Evolutionary conservation across 495 filamentous ascomycete species (phyloP).

Genomic region (Lichenothelia convexa): DNA sequence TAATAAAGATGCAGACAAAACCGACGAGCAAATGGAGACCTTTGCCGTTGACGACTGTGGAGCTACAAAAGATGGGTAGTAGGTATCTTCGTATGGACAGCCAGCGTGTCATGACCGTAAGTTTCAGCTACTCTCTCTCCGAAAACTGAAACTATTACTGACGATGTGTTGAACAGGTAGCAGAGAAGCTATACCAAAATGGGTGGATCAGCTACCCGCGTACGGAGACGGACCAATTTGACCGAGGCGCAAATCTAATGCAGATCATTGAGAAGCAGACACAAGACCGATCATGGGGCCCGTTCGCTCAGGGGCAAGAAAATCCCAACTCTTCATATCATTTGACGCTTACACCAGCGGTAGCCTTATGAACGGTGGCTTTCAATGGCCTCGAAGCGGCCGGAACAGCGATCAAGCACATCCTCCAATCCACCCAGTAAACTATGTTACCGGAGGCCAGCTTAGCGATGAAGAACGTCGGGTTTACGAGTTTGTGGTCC

Average conservation of each 20-base stretch:
- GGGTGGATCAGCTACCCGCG: constrained; percentile 95
- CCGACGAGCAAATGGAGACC: constrained; percentile 91
- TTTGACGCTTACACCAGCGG: constrained; percentile 4
- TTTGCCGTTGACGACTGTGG: constrained; percentile 86
- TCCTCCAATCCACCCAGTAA: constrained; percentile 88
- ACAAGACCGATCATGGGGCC: constrained; percentile 56
- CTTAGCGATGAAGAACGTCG: constrained; percentile 46
- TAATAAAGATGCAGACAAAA: constrained; percentile 69
- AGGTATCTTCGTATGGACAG: constrained; percentile 69
- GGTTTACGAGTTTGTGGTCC: constrained; percentile 87
- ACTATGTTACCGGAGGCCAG: constrained; percentile 44
- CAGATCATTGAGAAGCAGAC: constrained; percentile 71
- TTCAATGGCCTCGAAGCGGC: constrained; percentile 64
- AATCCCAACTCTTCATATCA: background rate
- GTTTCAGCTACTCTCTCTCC: background rate
- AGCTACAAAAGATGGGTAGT: constrained; percentile 92
- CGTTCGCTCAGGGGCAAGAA: constrained; percentile 49
- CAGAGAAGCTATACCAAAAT: constrained; percentile 79
- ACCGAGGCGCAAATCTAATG: constrained; percentile 70
- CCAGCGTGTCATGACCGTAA: constrained; percentile 64
- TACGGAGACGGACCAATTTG: constrained; percentile 94
- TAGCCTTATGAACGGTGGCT: constrained; percentile 57
- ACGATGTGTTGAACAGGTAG: constrained; percentile 35
- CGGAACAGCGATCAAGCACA: constrained; percentile 89
- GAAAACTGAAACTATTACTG: too few relatives aligned